Conservation (phyloP, 2,329 filamentous ascomycete genomes). For the Lasiodiplodia gonubiensis region DNA sequence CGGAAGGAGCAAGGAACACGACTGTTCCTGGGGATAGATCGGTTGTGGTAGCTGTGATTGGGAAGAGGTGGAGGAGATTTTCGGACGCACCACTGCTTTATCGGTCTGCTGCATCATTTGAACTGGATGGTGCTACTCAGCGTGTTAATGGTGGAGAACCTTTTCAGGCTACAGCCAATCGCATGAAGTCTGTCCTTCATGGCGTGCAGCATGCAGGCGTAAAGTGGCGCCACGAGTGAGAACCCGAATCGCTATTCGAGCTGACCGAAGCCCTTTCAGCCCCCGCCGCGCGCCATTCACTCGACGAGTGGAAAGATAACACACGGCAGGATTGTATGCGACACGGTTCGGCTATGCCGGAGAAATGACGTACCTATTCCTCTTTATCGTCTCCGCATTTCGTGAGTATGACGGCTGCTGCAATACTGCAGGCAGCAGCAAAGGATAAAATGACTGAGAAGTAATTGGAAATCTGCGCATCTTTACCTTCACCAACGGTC, state of each 20-base stretch:
- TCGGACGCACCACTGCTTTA: too few relatives aligned
- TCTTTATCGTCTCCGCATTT: conserved; percentile 18
- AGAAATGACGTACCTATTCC: not conserved
- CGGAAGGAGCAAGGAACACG: not conserved
- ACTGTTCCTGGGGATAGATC: not conserved
- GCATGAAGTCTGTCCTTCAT: not conserved
- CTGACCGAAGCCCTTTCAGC: not conserved
- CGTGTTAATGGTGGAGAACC: not conserved
- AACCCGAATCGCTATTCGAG: not conserved
- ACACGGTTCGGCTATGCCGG: not conserved
- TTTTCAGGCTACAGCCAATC: not conserved
- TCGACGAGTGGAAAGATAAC: not conserved
- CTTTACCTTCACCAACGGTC: not conserved
- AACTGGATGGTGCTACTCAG: too few relatives aligned
- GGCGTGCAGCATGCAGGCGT: not conserved
- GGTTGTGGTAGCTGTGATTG: too few relatives aligned
- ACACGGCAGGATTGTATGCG: not conserved
- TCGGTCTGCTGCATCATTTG: too few relatives aligned
- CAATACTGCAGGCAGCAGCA: not conserved
- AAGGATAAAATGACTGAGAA: not conserved
- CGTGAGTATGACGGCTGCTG: not conserved
- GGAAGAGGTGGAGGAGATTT: not conserved
- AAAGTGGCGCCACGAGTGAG: not conserved
- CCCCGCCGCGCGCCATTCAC: not conserved
- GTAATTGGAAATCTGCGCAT: not conserved